A percentile compares a stretch with the other conserved stretches of the same genome.
phyloP scores from a whole-genome alignment of 345 rosid species.

The Adansonia digitata region DNA sequence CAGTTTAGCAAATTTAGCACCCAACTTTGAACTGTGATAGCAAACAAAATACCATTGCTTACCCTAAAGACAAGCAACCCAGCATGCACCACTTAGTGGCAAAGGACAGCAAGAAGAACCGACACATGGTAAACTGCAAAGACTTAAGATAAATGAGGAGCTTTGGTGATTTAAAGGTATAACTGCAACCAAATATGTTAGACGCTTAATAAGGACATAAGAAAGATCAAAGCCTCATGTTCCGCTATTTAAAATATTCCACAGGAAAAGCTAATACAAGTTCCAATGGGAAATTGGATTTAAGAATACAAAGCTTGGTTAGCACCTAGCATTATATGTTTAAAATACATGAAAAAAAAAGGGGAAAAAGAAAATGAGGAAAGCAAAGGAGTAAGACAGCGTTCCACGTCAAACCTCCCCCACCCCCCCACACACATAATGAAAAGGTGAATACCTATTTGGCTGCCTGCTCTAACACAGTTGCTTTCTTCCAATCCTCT shows the following conservation, averaged over 20 bases:
- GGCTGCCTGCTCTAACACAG: constrained; percentile 56
- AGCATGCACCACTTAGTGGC: not conserved
- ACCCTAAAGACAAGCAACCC: not conserved
- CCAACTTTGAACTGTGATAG: not conserved
- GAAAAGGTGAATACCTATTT: constrained; percentile 25
- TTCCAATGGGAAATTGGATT: not conserved
- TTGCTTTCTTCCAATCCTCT: constrained; percentile 53
- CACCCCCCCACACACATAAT: not conserved
- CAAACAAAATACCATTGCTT: not conserved
- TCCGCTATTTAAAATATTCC: not conserved
- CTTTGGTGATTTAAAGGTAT: not conserved
- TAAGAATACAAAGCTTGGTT: not conserved
- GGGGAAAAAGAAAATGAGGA: not conserved
- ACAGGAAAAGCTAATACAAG: not conserved
- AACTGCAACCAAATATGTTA: not conserved
- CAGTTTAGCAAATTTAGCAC: not conserved
- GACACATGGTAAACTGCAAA: not conserved
- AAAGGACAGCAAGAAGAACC: not conserved
- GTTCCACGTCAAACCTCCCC: not conserved
- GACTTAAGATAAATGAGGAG: not conserved
- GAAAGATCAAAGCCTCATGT: not conserved
- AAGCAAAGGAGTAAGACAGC: not conserved
- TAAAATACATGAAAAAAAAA: not conserved
- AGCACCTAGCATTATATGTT: not conserved
- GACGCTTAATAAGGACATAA: not conserved